phyloP scores from a whole-genome alignment of 768 basidiomycete species.

The Mycena pura region DNA sequence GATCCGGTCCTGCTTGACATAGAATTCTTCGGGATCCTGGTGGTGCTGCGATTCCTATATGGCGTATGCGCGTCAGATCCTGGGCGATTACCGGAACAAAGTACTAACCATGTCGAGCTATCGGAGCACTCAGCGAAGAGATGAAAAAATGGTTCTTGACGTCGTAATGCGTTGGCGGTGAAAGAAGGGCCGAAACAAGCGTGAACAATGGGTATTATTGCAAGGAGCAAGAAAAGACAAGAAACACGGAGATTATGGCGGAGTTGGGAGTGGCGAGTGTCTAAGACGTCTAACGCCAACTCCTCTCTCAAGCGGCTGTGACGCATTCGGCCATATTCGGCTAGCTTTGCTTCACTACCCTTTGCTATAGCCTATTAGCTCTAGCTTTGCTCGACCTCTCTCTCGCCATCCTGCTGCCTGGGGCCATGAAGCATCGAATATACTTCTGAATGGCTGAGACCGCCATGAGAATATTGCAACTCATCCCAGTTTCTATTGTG shows the following conservation, averaged over 20 bases:
- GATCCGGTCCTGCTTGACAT: constrained; percentile 97
- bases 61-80: constrained; percentile 33
- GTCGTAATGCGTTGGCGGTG: constrained; percentile 36
- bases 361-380: too few species aligned
- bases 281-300: not conserved
- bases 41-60: constrained; percentile 65
- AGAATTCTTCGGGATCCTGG: constrained; percentile 96
- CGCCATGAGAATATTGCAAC: not conserved
- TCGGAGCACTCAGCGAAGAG: constrained; percentile 9
- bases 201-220: not conserved
- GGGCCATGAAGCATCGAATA: not conserved
- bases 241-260: constrained; percentile 19
- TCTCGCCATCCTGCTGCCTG: not conserved
- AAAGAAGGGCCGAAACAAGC: too few species aligned
- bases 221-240: not conserved
- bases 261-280: constrained; percentile 1
- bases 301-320: not conserved
- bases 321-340: not conserved
- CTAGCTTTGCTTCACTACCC: not conserved
- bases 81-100: constrained; percentile 25
- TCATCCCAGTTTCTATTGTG: constrained; percentile 1
- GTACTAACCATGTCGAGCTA: constrained; percentile 36
- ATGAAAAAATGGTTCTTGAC: constrained; percentile 34
- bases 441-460: too few species aligned
- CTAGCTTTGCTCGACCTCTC: too few species aligned